Evolutionary conservation across 2,329 filamentous ascomycete species (phyloP).

Genomic region (Rutstroemia sp.): DNA sequence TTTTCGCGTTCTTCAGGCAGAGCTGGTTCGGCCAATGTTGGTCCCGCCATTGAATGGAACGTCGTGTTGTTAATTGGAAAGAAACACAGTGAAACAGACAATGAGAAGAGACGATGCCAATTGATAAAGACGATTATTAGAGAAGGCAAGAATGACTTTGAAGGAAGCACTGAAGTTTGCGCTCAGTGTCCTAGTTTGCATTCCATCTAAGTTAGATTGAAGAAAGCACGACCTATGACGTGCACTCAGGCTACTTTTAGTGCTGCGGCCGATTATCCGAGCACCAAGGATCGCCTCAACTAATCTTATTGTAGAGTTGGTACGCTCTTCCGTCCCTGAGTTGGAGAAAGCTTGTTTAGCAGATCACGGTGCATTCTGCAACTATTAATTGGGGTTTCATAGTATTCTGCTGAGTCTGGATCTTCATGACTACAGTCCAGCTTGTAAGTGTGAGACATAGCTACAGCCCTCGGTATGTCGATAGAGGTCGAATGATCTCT

Average conservation of each 20-base stretch:
- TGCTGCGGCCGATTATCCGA: background rate
- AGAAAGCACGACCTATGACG: background rate
- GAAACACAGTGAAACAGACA: background rate
- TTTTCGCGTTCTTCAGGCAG: slow-evolving; percentile 28
- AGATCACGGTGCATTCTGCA: too few relatives aligned
- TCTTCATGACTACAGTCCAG: too few relatives aligned
- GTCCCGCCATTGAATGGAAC: background rate
- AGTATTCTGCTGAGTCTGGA: too few relatives aligned
- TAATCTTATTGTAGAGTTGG: too few relatives aligned
- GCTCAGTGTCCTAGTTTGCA: background rate
- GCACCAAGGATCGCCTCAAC: too few relatives aligned
- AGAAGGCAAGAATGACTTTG: background rate
- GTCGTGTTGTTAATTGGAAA: background rate
- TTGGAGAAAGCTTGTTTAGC: too few relatives aligned
- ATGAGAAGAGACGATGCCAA: background rate
- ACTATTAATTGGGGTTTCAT: too few relatives aligned
- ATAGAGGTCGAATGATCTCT: too few relatives aligned
- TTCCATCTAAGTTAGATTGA: background rate
- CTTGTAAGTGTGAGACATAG: too few relatives aligned
- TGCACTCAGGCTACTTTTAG: background rate
- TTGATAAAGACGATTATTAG: background rate
- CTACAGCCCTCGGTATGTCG: too few relatives aligned
- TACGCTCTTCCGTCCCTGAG: too few relatives aligned
- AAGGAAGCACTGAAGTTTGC: background rate
- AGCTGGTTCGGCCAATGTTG: slow-evolving; percentile 26